These are phyloP conservation scores for Tubosaeta sp. DNA, from an alignment of 768 basidiomycete species.

Conservation along the genomic window DNA sequence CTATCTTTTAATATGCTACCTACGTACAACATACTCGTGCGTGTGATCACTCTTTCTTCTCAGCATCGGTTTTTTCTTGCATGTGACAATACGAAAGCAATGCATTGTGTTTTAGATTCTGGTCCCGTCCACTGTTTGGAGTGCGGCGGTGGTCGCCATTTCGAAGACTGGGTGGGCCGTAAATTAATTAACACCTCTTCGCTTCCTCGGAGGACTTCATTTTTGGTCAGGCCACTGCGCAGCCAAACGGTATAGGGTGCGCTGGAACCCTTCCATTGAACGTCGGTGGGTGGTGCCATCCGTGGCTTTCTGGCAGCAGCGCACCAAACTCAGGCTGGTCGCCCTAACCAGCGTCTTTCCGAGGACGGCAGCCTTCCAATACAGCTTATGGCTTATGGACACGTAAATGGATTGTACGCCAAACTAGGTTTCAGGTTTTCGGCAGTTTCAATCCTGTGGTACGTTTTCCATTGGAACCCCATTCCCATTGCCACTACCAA, in stretches of 20 bases:
- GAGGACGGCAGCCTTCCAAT: background rate
- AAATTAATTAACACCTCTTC: too few relatives aligned
- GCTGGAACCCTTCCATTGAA: too few relatives aligned
- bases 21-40: background rate
- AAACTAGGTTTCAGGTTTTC: background rate
- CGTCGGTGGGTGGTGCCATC: background rate
- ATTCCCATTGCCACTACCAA: background rate
- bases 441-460: background rate
- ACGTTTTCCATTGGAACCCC: background rate
- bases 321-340: background rate
- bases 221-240: too few relatives aligned
- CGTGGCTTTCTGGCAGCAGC: background rate
- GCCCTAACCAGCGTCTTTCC: too few relatives aligned
- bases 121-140: background rate
- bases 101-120: conserved; percentile 3
- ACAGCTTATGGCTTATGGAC: background rate
- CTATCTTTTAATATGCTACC: background rate
- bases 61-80: background rate
- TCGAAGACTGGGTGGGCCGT: too few relatives aligned
- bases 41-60: background rate
- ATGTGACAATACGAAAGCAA: conserved; percentile 6
- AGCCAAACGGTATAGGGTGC: too few relatives aligned
- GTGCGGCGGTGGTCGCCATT: background rate
- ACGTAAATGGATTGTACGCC: background rate
- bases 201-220: background rate